phyloP scores from a whole-genome alignment of 345 rosid species.

The Theobroma cacao region DNA sequence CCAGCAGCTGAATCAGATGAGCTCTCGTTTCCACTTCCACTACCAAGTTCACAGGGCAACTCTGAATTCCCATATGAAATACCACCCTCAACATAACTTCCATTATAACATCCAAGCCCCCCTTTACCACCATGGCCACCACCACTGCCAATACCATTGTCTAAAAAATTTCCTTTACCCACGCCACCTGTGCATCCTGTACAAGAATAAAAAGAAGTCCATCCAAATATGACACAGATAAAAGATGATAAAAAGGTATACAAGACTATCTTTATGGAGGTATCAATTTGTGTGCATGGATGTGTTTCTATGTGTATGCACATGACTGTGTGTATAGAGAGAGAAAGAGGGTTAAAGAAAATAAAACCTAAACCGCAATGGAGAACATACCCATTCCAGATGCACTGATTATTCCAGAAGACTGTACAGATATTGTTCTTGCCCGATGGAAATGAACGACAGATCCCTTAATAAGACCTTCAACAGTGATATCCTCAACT shows the following conservation, averaged over 20 bases:
- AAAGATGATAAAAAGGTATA: constrained; percentile 12
- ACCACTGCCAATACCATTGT: constrained; percentile 84
- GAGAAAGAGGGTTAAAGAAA: constrained; percentile 3
- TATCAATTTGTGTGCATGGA: neutral
- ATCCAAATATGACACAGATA: constrained; percentile 20
- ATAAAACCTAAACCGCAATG: neutral
- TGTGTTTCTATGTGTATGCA: neutral
- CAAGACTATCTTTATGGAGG: neutral
- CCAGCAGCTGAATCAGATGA: constrained; percentile 67
- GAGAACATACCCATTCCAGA: constrained; percentile 74
- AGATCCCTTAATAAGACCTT: constrained; percentile 91
- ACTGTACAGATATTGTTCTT: constrained; percentile 63
- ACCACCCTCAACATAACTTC: constrained; percentile 69
- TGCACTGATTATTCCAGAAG: constrained; percentile 81
- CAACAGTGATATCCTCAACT: constrained; percentile 88
- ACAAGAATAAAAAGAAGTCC: constrained; percentile 22
- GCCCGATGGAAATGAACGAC: constrained; percentile 94
- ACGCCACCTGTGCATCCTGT: constrained; percentile 94
- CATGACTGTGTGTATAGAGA: neutral
- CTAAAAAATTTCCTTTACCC: constrained; percentile 68
- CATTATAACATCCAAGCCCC: constrained; percentile 71
- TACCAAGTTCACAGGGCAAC: constrained; percentile 98
- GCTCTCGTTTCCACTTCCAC: constrained; percentile 93
- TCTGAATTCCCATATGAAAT: constrained; percentile 75
- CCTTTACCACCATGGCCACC: constrained; percentile 99